Conservation (phyloP, 768 basidiomycete genomes). For the Lentinula guzmanii region DNA sequence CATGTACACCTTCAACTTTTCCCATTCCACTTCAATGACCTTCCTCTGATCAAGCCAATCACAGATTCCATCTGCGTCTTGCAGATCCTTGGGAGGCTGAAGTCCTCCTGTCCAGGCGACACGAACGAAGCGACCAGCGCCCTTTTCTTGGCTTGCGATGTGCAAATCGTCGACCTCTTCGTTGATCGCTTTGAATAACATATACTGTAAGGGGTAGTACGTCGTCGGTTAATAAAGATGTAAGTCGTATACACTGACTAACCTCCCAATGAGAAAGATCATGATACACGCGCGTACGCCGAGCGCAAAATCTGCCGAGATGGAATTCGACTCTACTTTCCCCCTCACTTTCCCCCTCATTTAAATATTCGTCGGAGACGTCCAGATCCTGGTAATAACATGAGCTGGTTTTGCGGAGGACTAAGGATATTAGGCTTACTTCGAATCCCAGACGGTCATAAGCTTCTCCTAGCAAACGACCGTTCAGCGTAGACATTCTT, state of each 20-base stretch:
- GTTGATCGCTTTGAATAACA: conserved; percentile 53
- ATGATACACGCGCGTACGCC: conserved; percentile 62
- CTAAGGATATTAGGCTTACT: conserved; percentile 22
- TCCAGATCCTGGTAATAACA: conserved; percentile 9
- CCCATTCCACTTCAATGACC: conserved; percentile 66
- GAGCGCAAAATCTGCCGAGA: conserved; percentile 78
- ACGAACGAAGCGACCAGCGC: conserved; percentile 42
- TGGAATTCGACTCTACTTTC: conserved; percentile 36
- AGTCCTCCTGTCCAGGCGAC: conserved; percentile 49
- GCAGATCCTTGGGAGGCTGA: conserved; percentile 58
- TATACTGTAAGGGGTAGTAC: conserved; percentile 37
- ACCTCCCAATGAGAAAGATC: conserved; percentile 84
- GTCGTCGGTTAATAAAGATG: conserved; percentile 8
- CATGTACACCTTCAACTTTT: conserved; percentile 67
- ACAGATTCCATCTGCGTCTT: conserved; percentile 73
- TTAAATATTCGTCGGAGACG: conserved; percentile 7
- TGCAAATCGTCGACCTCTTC: conserved; percentile 55
- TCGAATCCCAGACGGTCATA: conserved; percentile 72
- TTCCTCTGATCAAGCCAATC: conserved; percentile 74
- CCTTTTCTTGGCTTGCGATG: conserved; percentile 23
- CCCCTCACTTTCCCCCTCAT: conserved; percentile 9
- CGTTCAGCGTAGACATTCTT: conserved; percentile 58
- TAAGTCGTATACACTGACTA: conserved; percentile 15
- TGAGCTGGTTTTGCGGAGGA: no score
- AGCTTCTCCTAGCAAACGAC: conserved; percentile 54